Evolutionary conservation across 2,329 filamentous ascomycete species (phyloP), one percentile per base, ranked within the genome.

Genomic region (Cyphellophora attinorum): DNA sequence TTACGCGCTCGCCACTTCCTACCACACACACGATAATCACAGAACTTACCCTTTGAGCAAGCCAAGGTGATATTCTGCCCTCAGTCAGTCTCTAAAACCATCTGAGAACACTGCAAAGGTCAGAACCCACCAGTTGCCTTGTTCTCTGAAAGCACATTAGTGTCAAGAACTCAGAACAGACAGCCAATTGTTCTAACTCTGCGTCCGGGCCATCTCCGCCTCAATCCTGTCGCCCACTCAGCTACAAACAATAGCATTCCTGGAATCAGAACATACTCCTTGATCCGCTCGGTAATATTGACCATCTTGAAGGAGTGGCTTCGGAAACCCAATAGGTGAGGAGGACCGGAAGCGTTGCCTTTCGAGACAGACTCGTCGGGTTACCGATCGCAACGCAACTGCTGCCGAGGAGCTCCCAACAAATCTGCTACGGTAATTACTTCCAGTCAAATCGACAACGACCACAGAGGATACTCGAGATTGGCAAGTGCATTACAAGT

Each of bases 271-370:
- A 58, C 79, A 55, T 64, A 94, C 89, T 96, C 91, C 73, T 98
- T 98, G 69, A 98, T 98, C 74, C 94, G 96, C 37, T 98, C 93
- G 48, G 91, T 96, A 49, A 98, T 98, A 69, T 96, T 96, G 62
- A 96, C 91, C 91, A 98, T 98, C 54, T 55, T 64, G 58, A 31
- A 15, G 17, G 16, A 27, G 31, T 11, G 18, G 16, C 18, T 13
- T 29, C 27, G n/a, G n/a, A n/a, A n/a, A n/a, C n/a, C n/a, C n/a
- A n/a, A n/a, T n/a, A n/a, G n/a, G n/a, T n/a, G n/a, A n/a, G n/a
- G n/a, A n/a, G n/a, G n/a, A n/a, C n/a, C n/a, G n/a, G n/a, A n/a
- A n/a, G n/a, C n/a, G n/a, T n/a, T n/a, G n/a, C n/a, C n/a, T n/a
- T n/a, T n/a, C n/a, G n/a, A n/a, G n/a, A n/a, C n/a, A n/a, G n/a